phyloP scores from a whole-genome alignment of 176 grass and related monocot species.

The Zoysia japonica region DNA sequence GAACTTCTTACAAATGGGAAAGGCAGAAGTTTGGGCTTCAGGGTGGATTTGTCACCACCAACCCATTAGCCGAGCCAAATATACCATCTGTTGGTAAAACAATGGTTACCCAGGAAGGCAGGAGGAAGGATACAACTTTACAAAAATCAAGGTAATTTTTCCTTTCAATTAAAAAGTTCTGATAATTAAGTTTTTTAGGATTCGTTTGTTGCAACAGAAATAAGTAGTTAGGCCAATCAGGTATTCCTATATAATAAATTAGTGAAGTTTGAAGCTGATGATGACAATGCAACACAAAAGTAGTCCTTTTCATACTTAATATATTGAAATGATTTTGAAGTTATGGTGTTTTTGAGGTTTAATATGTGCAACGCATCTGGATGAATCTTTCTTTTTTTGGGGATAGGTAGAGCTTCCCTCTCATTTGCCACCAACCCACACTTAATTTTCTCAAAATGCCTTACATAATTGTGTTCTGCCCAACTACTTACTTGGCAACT shows the following conservation, averaged over 20 bases:
- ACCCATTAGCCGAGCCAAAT: constrained; percentile 86
- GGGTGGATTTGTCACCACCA: constrained; percentile 78
- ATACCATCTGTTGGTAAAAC: constrained; percentile 44
- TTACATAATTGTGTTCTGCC: constrained; percentile 27
- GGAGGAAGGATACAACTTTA: constrained; percentile 44
- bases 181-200: too few species aligned
- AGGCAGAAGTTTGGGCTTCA: constrained; percentile 66
- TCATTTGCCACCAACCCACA: constrained; percentile 42
- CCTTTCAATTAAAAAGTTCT: not conserved
- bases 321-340: too few species aligned
- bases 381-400: constrained; percentile 25
- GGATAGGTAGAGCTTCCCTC: constrained; percentile 39
- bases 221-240: too few species aligned
- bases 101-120: constrained; percentile 43
- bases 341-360: too few species aligned
- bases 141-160: constrained; percentile 61
- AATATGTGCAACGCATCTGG: constrained; percentile 17
- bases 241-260: too few species aligned
- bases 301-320: too few species aligned
- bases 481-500: constrained; percentile 39
- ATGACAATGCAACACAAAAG: too few species aligned
- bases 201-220: too few species aligned
- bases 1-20: constrained; percentile 68
- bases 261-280: too few species aligned
- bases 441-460: not conserved